These are phyloP conservation scores for Acorus gramineus DNA, from an alignment of 106 monocot genomes.

Conservation along the genomic window DNA sequence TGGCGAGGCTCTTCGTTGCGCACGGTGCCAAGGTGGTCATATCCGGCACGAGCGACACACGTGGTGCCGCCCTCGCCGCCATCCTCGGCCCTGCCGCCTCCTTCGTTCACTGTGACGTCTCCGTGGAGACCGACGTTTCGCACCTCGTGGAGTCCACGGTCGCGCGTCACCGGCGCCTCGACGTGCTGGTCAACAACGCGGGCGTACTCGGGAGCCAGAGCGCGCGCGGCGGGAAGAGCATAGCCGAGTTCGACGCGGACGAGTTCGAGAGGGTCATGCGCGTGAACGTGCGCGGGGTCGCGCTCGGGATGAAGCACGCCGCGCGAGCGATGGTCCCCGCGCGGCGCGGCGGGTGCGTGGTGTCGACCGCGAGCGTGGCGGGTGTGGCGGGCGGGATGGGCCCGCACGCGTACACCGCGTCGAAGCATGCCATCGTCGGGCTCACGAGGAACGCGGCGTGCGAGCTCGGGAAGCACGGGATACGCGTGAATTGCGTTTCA, in stretches of 20 bases:
- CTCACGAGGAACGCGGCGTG: slow-evolving; percentile 68
- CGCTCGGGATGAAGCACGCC: slow-evolving; percentile 56
- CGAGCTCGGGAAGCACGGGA: slow-evolving; percentile 60
- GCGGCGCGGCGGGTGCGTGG: slow-evolving; percentile 37
- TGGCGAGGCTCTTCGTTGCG: slow-evolving; percentile 14
- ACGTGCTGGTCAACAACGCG: slow-evolving; percentile 41
- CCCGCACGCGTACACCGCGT: slow-evolving; percentile 60
- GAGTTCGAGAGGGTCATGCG: slow-evolving; percentile 1
- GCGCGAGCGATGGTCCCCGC: slow-evolving; percentile 43
- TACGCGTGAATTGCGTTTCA: slow-evolving; percentile 71
- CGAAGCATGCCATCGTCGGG: slow-evolving; percentile 77
- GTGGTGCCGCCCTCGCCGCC: slow-evolving; percentile 5
- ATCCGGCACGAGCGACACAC: slow-evolving; percentile 13
- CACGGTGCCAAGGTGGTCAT: slow-evolving; percentile 10
- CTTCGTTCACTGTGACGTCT: slow-evolving; percentile 34
- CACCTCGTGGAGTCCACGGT: slow-evolving; percentile 9
- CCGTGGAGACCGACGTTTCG: slow-evolving; percentile 32
- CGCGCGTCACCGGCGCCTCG: slow-evolving; percentile 16
- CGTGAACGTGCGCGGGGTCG: neutral
- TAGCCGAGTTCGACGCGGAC: neutral
- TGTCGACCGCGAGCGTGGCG: slow-evolving; percentile 60
- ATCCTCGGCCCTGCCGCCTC: slow-evolving; percentile 5
- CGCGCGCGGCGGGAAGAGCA: neutral
- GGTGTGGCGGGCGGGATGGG: slow-evolving; percentile 53
- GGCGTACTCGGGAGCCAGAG: slow-evolving; percentile 9